Percentiles rank a stretch among this genome's conserved stretches.
Evolutionary conservation across 768 basidiomycete genomes (phyloP).

Genomic region (Holtermannia corniformis): DNA sequence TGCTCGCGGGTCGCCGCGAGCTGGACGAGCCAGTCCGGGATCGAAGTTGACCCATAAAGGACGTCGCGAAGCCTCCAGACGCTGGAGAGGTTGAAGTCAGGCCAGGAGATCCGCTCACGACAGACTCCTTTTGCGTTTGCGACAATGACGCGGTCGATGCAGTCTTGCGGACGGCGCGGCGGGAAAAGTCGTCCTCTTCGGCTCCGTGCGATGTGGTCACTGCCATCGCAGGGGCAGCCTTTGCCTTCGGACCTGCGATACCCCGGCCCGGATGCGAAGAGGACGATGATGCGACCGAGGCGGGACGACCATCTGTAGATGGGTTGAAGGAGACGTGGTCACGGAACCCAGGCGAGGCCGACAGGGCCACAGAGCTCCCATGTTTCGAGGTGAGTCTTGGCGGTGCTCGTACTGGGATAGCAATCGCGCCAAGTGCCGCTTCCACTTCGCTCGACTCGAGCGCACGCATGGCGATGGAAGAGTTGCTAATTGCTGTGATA

Average conservation of each 20-base stretch:
- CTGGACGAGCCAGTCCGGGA: background rate
- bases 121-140: too few species aligned
- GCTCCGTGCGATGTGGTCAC: conserved; percentile 8
- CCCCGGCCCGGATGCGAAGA: conserved; percentile 10
- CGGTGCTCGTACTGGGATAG: background rate
- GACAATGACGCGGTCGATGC: background rate
- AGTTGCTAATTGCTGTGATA: conserved; percentile 4
- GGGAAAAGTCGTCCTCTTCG: background rate
- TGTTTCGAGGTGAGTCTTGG: background rate
- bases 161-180: too few species aligned
- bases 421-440: background rate
- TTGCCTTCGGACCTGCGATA: conserved; percentile 5
- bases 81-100: background rate
- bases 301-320: background rate
- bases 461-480: background rate
- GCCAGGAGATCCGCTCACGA: too few species aligned
- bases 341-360: background rate
- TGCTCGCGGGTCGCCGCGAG: background rate
- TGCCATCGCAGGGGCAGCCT: conserved; percentile 23
- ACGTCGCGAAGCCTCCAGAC: background rate
- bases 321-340: background rate
- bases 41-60: background rate
- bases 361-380: background rate
- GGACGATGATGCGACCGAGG: conserved; percentile 20
- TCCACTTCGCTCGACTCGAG: background rate